Base-by-base conservation (phyloP, 148 eudicot genomes). In the Tetragonia tetragonoides region DNA sequence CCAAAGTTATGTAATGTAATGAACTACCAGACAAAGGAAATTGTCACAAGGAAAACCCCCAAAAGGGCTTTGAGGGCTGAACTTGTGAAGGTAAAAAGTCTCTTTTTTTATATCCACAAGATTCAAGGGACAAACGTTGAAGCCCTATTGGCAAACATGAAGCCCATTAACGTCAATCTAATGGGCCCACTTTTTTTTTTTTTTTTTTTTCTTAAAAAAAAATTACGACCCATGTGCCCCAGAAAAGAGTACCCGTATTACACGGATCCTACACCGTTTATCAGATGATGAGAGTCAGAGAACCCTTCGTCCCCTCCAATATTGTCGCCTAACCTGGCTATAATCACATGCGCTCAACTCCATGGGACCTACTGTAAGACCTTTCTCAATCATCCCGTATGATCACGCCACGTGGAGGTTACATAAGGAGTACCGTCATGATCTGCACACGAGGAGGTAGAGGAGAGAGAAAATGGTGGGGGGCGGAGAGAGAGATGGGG, bases 261-360 rank as follows among this genome's bases (percentile, higher is more conserved):
- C 80, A 78, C 75, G 80, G 75, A 78, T 70, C 80, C 80, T 70
- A 46, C 44, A 7, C 34, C 49, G 28, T 60, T 60, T 60, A 60
- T 28, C 34, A 28, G 18, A 18, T 4, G 23, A 5, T 59, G 23
- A 20, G 10, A 7, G 28, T n/a, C 28, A 20, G 10, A 60, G 10
- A 20, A 21, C 5, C 64, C 3, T 18, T 2, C 47, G 34, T 28
- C 34, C 34, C 34, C 34, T 28, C 49, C 46, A 77, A 38, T 42
- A 61, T 67, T 67, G 79, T 67, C 79, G 46, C 64, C 5, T 40
- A 38, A 54, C 2, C 39, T 5, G 6, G 6, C 39, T 41, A 4
- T 23, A 40, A 0, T 68, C 65, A 0, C 21, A 12, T 70, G 39
- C 47, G 1, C 10, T n/a, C 75, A 18, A 24, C 37, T 46, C 47